Evolutionary conservation across 2,329 filamentous ascomycete species (phyloP), one percentile per base, ranked within the genome.

Genomic region (Lachnellula suecica): DNA sequence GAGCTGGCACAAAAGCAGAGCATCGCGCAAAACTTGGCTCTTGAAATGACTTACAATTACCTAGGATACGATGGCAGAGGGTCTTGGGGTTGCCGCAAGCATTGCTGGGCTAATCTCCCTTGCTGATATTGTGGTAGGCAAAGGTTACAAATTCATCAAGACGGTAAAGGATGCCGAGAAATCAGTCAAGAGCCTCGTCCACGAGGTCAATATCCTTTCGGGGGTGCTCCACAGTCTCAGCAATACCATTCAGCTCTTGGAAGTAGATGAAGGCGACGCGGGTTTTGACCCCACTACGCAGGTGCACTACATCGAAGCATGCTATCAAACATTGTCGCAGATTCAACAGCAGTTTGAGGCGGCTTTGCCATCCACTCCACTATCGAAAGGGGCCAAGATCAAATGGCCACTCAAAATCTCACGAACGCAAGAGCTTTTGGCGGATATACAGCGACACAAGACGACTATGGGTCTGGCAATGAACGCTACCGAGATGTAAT

Each of bases 361-460:
- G 10, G 44, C 35, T 3, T 27, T 38, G 10, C 55, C 50, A 3
- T 17, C 38, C 0, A 25, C 15, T 17, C 15, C 41, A 3, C 23
- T 44, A 3, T 50, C 42, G 6, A 52, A 10, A 11, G n/a, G 13
- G 4, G 15, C 40, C 11, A 58, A 47, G 11, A 25, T 61, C 1
- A 49, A 41, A 37, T 63, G 52, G 59, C 55, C 55, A 9, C 22
- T 62, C 0, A 54, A 51, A 20, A 15, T 35, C 15, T 24, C 38
- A 9, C 25, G 43, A n/a, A 49, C 22, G 17, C 53, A 49, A 15
- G 54, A 56, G 19, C 17, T 59, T 5, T 8, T 59, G 1, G 20
- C 10, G 6, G 57, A 61, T 3, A 22, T 61, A 2, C 51, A 59
- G 27, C 41, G 25, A 20, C 52, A 62, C 22, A 62, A 63, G 31